phyloP scores from a whole-genome alignment of 176 grass and related monocot genomes.

The Triticum urartu region DNA sequence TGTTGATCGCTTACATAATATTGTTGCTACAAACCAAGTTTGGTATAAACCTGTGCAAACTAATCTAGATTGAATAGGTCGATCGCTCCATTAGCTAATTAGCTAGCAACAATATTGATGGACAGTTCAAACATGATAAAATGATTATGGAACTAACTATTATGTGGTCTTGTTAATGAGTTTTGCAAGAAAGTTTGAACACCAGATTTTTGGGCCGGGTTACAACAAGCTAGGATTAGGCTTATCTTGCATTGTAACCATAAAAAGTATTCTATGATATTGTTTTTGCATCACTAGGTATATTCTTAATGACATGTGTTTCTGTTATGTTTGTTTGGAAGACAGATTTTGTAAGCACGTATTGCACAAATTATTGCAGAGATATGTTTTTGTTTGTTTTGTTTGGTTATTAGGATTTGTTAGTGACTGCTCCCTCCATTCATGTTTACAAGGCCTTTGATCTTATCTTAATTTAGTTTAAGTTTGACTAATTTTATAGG shows the following conservation, averaged over 20 bases:
- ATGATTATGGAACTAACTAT: neutral
- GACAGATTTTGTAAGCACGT: neutral
- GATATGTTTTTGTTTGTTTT: neutral
- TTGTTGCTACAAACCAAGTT: too few species aligned
- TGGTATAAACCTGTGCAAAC: neutral
- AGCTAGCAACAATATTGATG: neutral
- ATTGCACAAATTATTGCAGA: neutral
- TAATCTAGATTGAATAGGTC: neutral
- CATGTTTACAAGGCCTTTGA: too few species aligned
- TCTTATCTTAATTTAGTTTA: too few species aligned
- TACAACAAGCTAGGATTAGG: neutral
- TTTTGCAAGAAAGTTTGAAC: neutral
- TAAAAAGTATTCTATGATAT: neutral
- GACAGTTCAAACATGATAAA: neutral
- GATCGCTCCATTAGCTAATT: neutral
- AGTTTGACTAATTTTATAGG: too few species aligned
- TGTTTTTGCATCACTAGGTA: neutral
- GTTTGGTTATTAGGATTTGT: neutral
- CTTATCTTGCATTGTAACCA: neutral
- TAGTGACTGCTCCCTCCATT: too few species aligned
- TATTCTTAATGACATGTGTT: neutral
- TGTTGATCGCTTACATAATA: neutral
- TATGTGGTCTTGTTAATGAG: neutral
- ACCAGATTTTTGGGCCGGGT: neutral
- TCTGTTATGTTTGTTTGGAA: neutral